Conservation (phyloP, 805 yeast genomes). For the Metschnikowia rubicola region DNA sequence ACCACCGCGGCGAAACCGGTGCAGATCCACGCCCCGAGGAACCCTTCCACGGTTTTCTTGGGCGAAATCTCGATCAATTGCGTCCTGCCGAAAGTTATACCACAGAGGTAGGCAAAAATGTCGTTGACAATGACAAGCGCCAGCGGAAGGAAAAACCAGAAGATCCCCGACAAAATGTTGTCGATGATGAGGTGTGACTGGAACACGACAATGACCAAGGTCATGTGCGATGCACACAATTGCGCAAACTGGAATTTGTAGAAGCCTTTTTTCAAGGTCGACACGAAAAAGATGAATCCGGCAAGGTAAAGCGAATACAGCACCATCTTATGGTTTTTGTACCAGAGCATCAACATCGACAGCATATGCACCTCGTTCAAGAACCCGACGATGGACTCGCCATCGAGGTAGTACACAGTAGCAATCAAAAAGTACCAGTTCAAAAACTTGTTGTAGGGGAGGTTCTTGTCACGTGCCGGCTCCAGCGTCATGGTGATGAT, state of each 20-base stretch:
- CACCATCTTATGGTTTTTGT: slow-evolving; percentile 77
- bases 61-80: slow-evolving; percentile 93
- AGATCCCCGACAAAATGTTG: slow-evolving; percentile 83
- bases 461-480: slow-evolving; percentile 76
- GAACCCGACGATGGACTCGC: slow-evolving; percentile 72
- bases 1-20: slow-evolving; percentile 73
- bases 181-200: slow-evolving; percentile 92
- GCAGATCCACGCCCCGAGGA: slow-evolving; percentile 95
- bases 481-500: slow-evolving; percentile 82
- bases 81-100: slow-evolving; percentile 92
- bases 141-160: slow-evolving; percentile 93
- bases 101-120: slow-evolving; percentile 94
- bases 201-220: slow-evolving; percentile 79
- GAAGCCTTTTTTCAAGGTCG: slow-evolving; percentile 83
- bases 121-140: slow-evolving; percentile 91
- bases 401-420: slow-evolving; percentile 87
- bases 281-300: slow-evolving; percentile 88
- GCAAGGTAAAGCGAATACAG: slow-evolving; percentile 79
- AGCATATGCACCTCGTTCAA: slow-evolving; percentile 52
- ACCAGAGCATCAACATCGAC: slow-evolving; percentile 53
- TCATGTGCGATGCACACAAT: slow-evolving; percentile 92
- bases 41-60: slow-evolving; percentile 96
- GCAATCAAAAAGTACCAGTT: slow-evolving; percentile 91
- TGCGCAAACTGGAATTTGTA: slow-evolving; percentile 92
- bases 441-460: slow-evolving; percentile 78